Evolutionary conservation across 805 yeast genomes (phyloP).

Genomic region (Ogataea salicorniae): DNA sequence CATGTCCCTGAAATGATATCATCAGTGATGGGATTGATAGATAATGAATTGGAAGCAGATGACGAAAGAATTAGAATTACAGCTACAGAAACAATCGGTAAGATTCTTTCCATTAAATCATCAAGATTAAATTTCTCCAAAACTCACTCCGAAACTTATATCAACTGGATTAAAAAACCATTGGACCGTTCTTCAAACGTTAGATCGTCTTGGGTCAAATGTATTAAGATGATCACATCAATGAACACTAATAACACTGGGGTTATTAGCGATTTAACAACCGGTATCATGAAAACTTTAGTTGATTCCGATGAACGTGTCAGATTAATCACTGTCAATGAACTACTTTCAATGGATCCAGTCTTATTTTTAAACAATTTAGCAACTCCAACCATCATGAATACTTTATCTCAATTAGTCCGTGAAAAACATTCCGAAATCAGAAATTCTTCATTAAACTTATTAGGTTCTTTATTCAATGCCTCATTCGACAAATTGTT

Average conservation of each 20-base stretch:
- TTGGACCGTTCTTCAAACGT: constrained; percentile 63
- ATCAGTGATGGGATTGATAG: constrained; percentile 72
- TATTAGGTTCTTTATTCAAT: constrained; percentile 53
- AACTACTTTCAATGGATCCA: constrained; percentile 44
- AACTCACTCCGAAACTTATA: constrained; percentile 56
- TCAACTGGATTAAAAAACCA: constrained; percentile 69
- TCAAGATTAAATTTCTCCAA: constrained; percentile 54
- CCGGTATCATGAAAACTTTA: constrained; percentile 61
- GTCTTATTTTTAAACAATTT: constrained; percentile 43
- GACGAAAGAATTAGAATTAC: constrained; percentile 54
- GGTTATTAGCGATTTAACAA: constrained; percentile 44
- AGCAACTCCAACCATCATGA: constrained; percentile 42
- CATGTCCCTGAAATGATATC: constrained; percentile 68
- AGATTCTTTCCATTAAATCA: constrained; percentile 45
- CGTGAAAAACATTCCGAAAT: constrained; percentile 68
- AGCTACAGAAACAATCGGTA: constrained; percentile 72
- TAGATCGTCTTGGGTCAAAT: constrained; percentile 65
- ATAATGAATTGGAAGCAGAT: constrained; percentile 75
- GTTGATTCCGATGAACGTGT: constrained; percentile 74
- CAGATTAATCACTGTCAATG: constrained; percentile 53
- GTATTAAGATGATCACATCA: too few species aligned
- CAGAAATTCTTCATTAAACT: constrained; percentile 51
- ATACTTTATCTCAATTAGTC: constrained; percentile 53
- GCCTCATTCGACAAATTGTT: constrained; percentile 33
- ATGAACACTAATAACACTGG: constrained; percentile 32